phyloP scores from a whole-genome alignment of 2,329 filamentous ascomycete genomes.

The Aureobasidium sp. region DNA sequence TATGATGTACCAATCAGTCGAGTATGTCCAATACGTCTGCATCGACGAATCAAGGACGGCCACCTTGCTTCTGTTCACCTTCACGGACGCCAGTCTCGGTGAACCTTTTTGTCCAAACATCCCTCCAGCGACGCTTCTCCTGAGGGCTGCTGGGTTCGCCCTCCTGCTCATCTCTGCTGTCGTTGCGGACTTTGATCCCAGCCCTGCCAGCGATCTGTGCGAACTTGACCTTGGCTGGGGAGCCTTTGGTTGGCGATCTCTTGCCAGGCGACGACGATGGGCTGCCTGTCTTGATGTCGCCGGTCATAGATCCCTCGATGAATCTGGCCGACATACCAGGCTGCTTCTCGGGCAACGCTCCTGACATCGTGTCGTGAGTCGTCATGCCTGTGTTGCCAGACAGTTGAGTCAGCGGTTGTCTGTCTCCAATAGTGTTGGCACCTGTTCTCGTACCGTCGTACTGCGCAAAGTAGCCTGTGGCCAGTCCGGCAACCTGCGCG shows the following conservation, averaged over 20 bases:
- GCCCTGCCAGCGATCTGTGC: conserved; percentile 40
- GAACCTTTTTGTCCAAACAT: conserved; percentile 24
- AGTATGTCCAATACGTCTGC: conserved; percentile 1
- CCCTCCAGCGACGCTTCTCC: conserved; percentile 25
- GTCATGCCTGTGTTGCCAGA: conserved; percentile 11
- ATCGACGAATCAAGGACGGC: not conserved
- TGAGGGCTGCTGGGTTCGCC: conserved; percentile 17
- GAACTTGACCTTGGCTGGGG: conserved; percentile 38
- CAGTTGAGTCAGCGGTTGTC: conserved; percentile 12
- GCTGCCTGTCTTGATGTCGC: conserved; percentile 7
- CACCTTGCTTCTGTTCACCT: conserved; percentile 8
- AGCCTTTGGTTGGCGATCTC: conserved; percentile 20
- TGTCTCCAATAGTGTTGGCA: conserved; percentile 6
- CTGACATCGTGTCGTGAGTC: not conserved
- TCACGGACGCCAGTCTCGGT: conserved; percentile 1
- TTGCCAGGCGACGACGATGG: conserved; percentile 12
- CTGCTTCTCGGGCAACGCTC: conserved; percentile 2
- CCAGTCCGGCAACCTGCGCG: conserved; percentile 24
- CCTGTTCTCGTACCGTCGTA: conserved; percentile 23
- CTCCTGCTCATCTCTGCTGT: conserved; percentile 16
- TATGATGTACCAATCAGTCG: not conserved
- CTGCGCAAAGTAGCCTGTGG: conserved; percentile 26
- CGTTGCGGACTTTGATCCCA: conserved; percentile 27
- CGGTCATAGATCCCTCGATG: conserved; percentile 14
- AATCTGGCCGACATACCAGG: conserved; percentile 6